A percentile compares a stretch with the other conserved stretches of the same genome.
These are phyloP conservation scores for Thelonectria olida DNA, from an alignment of 2,329 filamentous ascomycete species.

Conservation along the genomic window DNA sequence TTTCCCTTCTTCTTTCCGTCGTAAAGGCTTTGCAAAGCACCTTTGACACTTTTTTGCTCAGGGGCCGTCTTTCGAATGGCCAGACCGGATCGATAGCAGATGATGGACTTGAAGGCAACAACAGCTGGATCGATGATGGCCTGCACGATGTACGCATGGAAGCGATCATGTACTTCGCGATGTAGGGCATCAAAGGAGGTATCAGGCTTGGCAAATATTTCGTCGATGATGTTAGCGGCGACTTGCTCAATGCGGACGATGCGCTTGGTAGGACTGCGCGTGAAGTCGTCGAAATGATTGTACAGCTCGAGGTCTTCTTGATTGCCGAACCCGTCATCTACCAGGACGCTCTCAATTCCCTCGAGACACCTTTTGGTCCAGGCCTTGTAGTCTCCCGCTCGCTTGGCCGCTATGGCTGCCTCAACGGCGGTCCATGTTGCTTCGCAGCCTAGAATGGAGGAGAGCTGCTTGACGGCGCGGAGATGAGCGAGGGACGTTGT, in stretches of 20 bases:
- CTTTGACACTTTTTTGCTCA: conserved; percentile 52
- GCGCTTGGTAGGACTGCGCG: conserved; percentile 70
- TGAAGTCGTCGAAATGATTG: conserved; percentile 73
- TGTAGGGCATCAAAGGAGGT: conserved; percentile 39
- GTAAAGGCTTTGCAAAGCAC: conserved; percentile 52
- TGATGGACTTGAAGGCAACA: conserved; percentile 83
- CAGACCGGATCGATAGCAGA: conserved; percentile 83
- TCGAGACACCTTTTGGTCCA: conserved; percentile 73
- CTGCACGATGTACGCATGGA: conserved; percentile 58
- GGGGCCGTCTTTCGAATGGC: conserved; percentile 61
- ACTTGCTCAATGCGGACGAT: conserved; percentile 82
- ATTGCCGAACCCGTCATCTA: conserved; percentile 77
- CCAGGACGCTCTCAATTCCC: conserved; percentile 76
- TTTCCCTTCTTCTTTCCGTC: conserved; percentile 23
- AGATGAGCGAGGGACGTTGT: conserved; percentile 73
- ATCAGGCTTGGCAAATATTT: conserved; percentile 49
- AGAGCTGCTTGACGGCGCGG: conserved; percentile 74
- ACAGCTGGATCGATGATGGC: conserved; percentile 73
- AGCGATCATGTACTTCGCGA: conserved; percentile 45
- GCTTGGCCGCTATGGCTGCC: conserved; percentile 53
- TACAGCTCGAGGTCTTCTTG: conserved; percentile 66
- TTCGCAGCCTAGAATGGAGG: conserved; percentile 69
- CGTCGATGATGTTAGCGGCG: conserved; percentile 68
- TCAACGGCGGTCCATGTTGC: conserved; percentile 67
- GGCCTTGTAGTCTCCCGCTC: conserved; percentile 57